Conservation (phyloP, 1,139 yeast species). For the Protomyces inundatus region DNA sequence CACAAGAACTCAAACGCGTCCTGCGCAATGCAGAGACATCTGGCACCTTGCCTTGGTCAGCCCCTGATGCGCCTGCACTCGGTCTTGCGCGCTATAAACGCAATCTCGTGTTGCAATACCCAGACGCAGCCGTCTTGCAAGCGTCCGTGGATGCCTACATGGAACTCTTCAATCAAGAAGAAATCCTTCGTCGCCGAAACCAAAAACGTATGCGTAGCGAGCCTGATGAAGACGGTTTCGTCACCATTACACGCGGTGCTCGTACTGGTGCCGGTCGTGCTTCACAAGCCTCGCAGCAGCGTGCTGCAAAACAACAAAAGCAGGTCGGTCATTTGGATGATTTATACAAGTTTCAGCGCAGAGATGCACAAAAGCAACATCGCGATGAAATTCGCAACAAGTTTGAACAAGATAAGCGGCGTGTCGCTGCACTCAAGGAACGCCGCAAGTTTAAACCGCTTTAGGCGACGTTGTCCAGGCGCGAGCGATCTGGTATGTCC, state of each 20-base stretch:
- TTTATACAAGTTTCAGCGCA: constrained; percentile 91
- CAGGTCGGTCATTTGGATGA: constrained; percentile 76
- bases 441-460: constrained; percentile 54
- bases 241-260: constrained; percentile 34
- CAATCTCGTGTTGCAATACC: constrained; percentile 31
- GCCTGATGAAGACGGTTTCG: constrained; percentile 35
- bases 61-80: constrained; percentile 5
- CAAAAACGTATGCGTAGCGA: constrained; percentile 40
- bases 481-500: too few species aligned
- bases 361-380: constrained; percentile 87
- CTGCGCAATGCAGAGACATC: background rate
- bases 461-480: background rate
- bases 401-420: constrained; percentile 86
- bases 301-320: constrained; percentile 44
- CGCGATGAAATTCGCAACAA: constrained; percentile 78
- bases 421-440: constrained; percentile 70
- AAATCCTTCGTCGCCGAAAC: constrained; percentile 58
- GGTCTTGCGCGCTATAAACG: constrained; percentile 13
- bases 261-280: constrained; percentile 43
- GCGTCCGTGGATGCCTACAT: constrained; percentile 55
- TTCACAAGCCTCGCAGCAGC: constrained; percentile 34
- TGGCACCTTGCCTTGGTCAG: constrained; percentile 16
- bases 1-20: constrained; percentile 17
- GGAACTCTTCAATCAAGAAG: constrained; percentile 65
- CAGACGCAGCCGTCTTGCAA: constrained; percentile 48